phyloP scores from a whole-genome alignment of 202 grass and related monocot genomes.

The Panicum virgatum region DNA sequence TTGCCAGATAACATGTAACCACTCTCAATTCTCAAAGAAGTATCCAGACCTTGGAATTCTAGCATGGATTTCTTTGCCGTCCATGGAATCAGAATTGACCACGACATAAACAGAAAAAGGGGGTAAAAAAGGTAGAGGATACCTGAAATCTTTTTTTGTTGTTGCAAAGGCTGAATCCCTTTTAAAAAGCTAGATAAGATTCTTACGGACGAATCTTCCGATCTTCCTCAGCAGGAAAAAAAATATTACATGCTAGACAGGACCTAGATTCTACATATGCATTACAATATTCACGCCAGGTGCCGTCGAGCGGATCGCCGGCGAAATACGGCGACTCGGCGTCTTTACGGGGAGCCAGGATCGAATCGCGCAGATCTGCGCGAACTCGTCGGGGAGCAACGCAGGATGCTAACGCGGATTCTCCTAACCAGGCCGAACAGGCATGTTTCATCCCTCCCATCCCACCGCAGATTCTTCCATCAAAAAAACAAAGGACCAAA shows the following conservation, averaged over 20 bases:
- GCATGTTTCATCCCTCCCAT: not conserved
- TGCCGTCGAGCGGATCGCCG: not conserved
- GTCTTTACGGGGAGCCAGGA: not conserved
- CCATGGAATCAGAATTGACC: not conserved
- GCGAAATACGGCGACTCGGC: not conserved
- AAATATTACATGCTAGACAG: not conserved
- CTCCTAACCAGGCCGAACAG: not conserved
- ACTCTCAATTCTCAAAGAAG: not conserved
- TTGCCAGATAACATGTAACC: not conserved
- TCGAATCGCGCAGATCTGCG: constrained; percentile 29
- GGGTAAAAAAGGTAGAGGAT: not conserved
- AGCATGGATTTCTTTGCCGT: not conserved
- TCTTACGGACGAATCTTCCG: not conserved
- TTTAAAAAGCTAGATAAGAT: constrained; percentile 17
- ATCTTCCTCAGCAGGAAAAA: constrained; percentile 15
- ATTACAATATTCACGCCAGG: constrained; percentile 24
- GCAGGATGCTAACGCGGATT: not conserved
- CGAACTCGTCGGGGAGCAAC: not conserved
- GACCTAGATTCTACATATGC: constrained; percentile 12
- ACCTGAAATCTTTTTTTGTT: not conserved
- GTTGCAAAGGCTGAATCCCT: not conserved
- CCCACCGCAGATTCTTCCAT: not conserved
- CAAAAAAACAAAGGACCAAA: not conserved
- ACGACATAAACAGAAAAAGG: not conserved
- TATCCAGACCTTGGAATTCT: not conserved